Base-by-base conservation (phyloP, 2,329 filamentous ascomycete genomes). In the Monosporascus ibericus region DNA sequence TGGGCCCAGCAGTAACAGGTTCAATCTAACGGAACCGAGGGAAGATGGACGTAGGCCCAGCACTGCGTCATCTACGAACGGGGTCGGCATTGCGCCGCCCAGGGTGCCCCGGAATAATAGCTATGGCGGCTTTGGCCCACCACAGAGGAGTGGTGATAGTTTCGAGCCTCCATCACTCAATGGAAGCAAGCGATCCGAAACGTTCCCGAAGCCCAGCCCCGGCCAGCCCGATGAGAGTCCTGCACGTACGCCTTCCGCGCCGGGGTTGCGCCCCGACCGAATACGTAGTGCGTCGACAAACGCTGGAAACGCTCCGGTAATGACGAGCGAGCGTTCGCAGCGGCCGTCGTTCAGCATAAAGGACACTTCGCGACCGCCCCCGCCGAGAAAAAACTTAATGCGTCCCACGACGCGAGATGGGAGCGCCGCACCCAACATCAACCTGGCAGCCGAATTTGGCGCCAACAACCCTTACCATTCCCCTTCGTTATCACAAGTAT, bases 401-500 rank as follows among this genome's bases (percentile, higher is more conserved):
- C 73, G 70, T 2, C 72, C 75, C 1, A 68, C 57, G 37, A 75
- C 70, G 20, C 63, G 67, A n/a, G 67, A 65, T 20, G 69, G 69
- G 14, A 70, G 70, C 46, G 63, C 61, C 2, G 68, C 62, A 6
- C 73, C 76, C 2, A 68, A 65, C 3, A 73, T 85, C 42, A 80
- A 85, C 59, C 70, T 85, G 7, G 79, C 77, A 2, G 76, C 74
- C 34, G 82, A 85, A 53, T 85, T 85, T 58, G 82, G 82, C 11
- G 66, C 75, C 24, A 76, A 79, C 36, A 86, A 86, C 59, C 80
- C 82, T 0, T 86, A 87, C 60, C 84, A 88, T 60, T 77, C 79
- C 4, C 72, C 81, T 0, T 82, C 83, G 1, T 78, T 81, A 54
- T 90, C 86, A 2, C 77, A 79, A 1, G 78, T 81, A 54, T 90